Evolutionary conservation across 805 yeast species (phyloP).

Genomic region (Yamadazyma phyllophila): DNA sequence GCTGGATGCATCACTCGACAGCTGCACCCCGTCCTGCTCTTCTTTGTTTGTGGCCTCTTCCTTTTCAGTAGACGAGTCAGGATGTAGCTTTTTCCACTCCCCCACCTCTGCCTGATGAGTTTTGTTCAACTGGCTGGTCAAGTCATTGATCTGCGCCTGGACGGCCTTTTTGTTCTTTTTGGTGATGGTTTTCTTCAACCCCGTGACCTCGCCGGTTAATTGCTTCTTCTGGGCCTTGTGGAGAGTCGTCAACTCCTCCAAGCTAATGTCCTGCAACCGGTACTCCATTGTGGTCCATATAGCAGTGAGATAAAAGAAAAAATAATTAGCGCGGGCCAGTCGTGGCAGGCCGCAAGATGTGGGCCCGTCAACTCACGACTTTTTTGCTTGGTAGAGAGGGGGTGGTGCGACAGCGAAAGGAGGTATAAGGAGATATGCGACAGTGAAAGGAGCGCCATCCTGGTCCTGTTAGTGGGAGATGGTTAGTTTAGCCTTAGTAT

Average conservation of each 20-base stretch:
- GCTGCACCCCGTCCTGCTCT: slow-evolving; percentile 22
- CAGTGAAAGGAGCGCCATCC: neutral
- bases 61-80: neutral
- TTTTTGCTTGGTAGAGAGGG: slow-evolving; percentile 2
- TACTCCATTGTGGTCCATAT: slow-evolving; percentile 1
- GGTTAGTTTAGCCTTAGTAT: neutral
- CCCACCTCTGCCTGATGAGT: slow-evolving; percentile 55
- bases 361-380: slow-evolving; percentile 3
- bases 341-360: neutral
- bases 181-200: slow-evolving; percentile 78
- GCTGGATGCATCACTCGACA: neutral
- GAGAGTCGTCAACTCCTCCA: slow-evolving; percentile 7
- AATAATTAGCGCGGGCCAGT: neutral
- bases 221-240: slow-evolving; percentile 72
- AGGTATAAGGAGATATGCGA: slow-evolving; percentile 4
- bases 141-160: slow-evolving; percentile 51
- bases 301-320: neutral
- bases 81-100: slow-evolving; percentile 15
- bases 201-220: slow-evolving; percentile 63
- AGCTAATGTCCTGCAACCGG: neutral
- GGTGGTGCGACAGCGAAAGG: slow-evolving; percentile 9
- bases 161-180: slow-evolving; percentile 75
- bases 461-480: neutral
- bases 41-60: slow-evolving; percentile 34
- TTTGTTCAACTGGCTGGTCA: slow-evolving; percentile 55